Conservation (phyloP, 73 alveolate species). For the Blepharisma japonicum region DNA sequence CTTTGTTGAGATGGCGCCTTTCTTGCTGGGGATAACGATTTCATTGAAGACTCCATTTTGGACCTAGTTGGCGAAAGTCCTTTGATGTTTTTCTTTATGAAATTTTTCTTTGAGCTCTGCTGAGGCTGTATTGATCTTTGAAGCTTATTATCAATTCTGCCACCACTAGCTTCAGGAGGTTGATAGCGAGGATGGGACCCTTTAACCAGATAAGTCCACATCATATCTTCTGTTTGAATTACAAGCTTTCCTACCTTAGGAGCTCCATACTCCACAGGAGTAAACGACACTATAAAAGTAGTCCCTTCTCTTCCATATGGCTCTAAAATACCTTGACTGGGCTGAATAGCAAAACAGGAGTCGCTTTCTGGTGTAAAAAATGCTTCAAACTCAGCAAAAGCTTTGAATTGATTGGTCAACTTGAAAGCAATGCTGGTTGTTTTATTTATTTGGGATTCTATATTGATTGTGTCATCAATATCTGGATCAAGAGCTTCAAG, state of each 20-base stretch:
- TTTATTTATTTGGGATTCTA: constrained; percentile 84
- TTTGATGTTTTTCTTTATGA: constrained; percentile 41
- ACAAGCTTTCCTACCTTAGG: constrained; percentile 88
- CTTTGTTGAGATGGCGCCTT: too few species aligned
- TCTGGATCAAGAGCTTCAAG: constrained; percentile 96
- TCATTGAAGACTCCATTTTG: not conserved
- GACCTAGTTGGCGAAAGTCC: constrained; percentile 14
- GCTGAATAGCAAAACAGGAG: constrained; percentile 89
- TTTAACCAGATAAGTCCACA: constrained; percentile 93
- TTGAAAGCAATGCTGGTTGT: constrained; percentile 89
- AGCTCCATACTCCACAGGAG: constrained; percentile 97
- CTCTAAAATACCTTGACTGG: constrained; percentile 89
- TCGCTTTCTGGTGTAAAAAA: constrained; percentile 93
- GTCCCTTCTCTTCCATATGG: constrained; percentile 97
- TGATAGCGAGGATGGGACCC: constrained; percentile 97
- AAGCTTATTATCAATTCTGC: constrained; percentile 63
- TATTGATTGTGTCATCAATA: constrained; percentile 92
- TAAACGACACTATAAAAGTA: constrained; percentile 88
- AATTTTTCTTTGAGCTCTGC: constrained; percentile 32
- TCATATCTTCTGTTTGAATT: constrained; percentile 96
- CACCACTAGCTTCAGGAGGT: constrained; percentile 92
- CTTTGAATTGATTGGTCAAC: constrained; percentile 84
- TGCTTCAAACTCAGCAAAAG: constrained; percentile 92
- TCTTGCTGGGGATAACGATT: too few species aligned
- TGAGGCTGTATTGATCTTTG: constrained; percentile 36